These are phyloP conservation scores for Pleurotus ostreatus DNA, from an alignment of 768 basidiomycete genomes.

Conservation along the genomic window DNA sequence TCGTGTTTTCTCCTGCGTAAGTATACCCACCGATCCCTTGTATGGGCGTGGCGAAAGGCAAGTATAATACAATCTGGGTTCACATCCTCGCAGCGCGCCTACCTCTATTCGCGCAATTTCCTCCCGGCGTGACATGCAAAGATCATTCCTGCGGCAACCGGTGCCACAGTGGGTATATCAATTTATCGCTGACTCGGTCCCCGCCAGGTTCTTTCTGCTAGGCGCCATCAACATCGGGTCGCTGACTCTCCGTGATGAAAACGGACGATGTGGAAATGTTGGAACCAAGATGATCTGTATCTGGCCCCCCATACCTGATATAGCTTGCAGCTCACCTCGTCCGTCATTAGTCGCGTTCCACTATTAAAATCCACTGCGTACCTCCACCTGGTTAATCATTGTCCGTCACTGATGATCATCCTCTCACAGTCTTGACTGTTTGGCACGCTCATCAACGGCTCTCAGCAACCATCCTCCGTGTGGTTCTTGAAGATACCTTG, in stretches of 20 bases:
- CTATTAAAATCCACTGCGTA: neutral
- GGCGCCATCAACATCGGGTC: too few species aligned
- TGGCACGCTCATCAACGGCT: neutral
- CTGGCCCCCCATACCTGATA: too few species aligned
- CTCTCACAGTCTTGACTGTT: neutral
- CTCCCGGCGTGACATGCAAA: too few species aligned
- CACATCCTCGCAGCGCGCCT: neutral
- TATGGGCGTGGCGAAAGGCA: constrained; percentile 5
- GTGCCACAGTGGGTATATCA: too few species aligned
- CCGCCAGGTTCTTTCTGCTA: too few species aligned
- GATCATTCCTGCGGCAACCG: too few species aligned
- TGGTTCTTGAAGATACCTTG: neutral
- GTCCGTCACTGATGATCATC: neutral
- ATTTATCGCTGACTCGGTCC: too few species aligned
- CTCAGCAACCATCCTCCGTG: neutral
- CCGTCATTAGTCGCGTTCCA: too few species aligned
- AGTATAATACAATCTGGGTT: constrained; percentile 9
- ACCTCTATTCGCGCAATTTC: neutral
- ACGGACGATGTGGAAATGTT: too few species aligned
- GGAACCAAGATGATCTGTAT: too few species aligned
- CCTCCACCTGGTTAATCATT: neutral
- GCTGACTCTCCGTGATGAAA: too few species aligned
- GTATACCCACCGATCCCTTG: constrained; percentile 1
- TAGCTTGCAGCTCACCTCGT: too few species aligned
- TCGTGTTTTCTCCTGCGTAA: constrained; percentile 5